These are phyloP conservation scores for Sugiyamaella lignohabitans DNA, from an alignment of 805 yeast species.

Conservation along the genomic window DNA sequence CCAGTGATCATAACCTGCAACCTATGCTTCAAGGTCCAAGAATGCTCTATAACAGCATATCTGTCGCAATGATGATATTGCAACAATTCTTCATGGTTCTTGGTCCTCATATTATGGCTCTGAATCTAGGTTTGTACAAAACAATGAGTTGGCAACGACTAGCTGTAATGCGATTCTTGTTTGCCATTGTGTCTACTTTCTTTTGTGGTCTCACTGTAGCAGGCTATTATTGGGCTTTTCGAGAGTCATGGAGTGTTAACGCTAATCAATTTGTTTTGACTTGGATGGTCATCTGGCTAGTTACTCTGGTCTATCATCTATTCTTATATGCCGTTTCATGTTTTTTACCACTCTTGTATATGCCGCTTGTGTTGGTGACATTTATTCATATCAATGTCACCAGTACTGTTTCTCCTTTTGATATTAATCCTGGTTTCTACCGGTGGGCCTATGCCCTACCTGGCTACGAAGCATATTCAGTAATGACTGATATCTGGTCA, in stretches of 20 bases:
- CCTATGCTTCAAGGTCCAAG: slow-evolving; percentile 10
- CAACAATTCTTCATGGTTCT: slow-evolving; percentile 14
- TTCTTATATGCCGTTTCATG: slow-evolving; percentile 2
- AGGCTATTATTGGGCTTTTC: slow-evolving; percentile 14
- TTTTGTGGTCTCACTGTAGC: slow-evolving; percentile 6
- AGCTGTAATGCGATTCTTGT: background rate
- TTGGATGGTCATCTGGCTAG: slow-evolving; percentile 13
- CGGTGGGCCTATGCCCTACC: slow-evolving; percentile 15
- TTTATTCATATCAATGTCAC: slow-evolving; percentile 10
- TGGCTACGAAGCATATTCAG: slow-evolving; percentile 7
- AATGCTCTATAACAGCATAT: slow-evolving; percentile 9
- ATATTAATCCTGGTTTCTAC: slow-evolving; percentile 10
- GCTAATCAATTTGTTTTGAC: slow-evolving; percentile 14
- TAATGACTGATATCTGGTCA: slow-evolving; percentile 13
- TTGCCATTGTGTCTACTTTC: slow-evolving; percentile 3
- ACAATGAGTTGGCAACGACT: background rate
- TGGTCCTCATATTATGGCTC: slow-evolving; percentile 3
- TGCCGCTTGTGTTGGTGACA: slow-evolving; percentile 7
- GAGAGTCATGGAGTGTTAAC: slow-evolving; percentile 11
- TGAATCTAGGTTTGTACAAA: background rate
- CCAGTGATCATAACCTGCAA: slow-evolving; percentile 6
- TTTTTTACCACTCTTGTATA: slow-evolving; percentile 5
- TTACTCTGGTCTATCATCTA: background rate
- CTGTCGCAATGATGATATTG: slow-evolving; percentile 10
- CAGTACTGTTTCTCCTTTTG: slow-evolving; percentile 7